Percentiles rank a stretch among this genome's conserved stretches.
Conservation (phyloP, 305 asterid genomes). For the Petunia hybrid region DNA sequence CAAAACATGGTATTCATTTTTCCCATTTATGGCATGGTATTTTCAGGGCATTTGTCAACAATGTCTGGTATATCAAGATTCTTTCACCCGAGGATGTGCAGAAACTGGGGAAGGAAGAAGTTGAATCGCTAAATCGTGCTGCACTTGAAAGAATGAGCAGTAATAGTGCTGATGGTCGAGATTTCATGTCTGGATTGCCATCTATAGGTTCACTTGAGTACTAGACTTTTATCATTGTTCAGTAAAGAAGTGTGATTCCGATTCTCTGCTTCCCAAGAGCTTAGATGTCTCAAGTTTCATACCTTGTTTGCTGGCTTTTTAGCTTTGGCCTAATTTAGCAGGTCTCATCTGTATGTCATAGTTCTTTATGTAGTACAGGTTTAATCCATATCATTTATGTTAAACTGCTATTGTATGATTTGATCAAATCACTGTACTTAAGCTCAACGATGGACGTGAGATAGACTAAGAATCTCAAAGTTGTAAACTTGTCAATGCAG, state of each 20-base stretch:
- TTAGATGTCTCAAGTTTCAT: background rate
- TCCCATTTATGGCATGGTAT: background rate
- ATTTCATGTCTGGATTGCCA: slow-evolving; percentile 54
- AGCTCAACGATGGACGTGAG: slow-evolving; percentile 3
- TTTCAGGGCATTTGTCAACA: slow-evolving; percentile 90
- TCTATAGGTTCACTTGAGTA: slow-evolving; percentile 66
- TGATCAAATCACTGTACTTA: slow-evolving; percentile 24
- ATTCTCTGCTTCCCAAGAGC: slow-evolving; percentile 15
- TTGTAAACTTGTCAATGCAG: slow-evolving; percentile 27
- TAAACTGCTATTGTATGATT: slow-evolving; percentile 13
- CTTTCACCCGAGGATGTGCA: slow-evolving; percentile 92
- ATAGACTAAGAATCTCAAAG: slow-evolving; percentile 18
- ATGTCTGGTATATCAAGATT: slow-evolving; percentile 97
- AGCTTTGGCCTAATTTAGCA: slow-evolving; percentile 13
- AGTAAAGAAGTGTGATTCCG: background rate
- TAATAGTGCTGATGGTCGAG: slow-evolving; percentile 46
- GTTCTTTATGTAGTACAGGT: slow-evolving; percentile 24
- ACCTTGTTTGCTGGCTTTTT: background rate
- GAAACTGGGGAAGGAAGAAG: slow-evolving; percentile 81
- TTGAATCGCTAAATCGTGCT: slow-evolving; percentile 53
- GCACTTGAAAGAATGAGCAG: slow-evolving; percentile 58
- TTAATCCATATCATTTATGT: slow-evolving; percentile 22
- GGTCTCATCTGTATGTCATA: background rate
- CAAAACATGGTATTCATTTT: background rate
- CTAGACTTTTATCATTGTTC: slow-evolving; percentile 36